Evolutionary conservation across 495 filamentous ascomycete genomes (phyloP).

Genomic region (Podospora pseudopauciseta): DNA sequence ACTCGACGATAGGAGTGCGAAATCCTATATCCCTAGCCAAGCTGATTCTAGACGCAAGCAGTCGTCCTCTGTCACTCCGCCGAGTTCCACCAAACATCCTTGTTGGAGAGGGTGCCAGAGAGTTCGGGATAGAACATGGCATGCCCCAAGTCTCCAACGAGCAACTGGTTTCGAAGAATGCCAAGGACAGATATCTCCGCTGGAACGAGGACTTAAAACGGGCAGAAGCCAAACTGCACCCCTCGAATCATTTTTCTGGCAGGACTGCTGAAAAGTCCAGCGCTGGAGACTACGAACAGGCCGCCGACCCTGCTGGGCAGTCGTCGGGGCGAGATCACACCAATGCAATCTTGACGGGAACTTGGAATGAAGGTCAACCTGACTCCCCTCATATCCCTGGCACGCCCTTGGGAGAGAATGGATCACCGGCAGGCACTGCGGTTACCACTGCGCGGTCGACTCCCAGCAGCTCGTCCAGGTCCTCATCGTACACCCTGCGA

Average conservation of each 20-base stretch:
- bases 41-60: conserved; percentile 70
- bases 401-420: conserved; percentile 18
- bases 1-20: conserved; percentile 63
- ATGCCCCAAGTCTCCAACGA: conserved; percentile 67
- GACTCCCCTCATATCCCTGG: conserved; percentile 40
- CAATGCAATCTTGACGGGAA: conserved; percentile 50
- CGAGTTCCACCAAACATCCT: conserved; percentile 92
- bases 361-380: conserved; percentile 59
- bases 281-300: conserved; percentile 26
- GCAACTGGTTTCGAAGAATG: conserved; percentile 67
- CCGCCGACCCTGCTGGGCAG: conserved; percentile 12
- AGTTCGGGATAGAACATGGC: conserved; percentile 76
- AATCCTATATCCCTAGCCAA: conserved; percentile 90
- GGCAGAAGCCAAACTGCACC: conserved; percentile 38
- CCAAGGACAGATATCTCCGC: conserved; percentile 66
- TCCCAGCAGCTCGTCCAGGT: background rate
- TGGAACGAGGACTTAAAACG: conserved; percentile 73
- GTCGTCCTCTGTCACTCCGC: conserved; percentile 66
- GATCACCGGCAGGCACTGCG: conserved; percentile 8
- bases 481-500: conserved; percentile 2
- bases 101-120: conserved; percentile 74
- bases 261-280: conserved; percentile 18
- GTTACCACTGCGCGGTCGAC: conserved; percentile 15
- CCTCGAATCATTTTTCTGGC: background rate
- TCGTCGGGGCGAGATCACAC: conserved; percentile 43